Conservation (phyloP, 495 filamentous ascomycete species). For the Trichocladium uniseriatum region DNA sequence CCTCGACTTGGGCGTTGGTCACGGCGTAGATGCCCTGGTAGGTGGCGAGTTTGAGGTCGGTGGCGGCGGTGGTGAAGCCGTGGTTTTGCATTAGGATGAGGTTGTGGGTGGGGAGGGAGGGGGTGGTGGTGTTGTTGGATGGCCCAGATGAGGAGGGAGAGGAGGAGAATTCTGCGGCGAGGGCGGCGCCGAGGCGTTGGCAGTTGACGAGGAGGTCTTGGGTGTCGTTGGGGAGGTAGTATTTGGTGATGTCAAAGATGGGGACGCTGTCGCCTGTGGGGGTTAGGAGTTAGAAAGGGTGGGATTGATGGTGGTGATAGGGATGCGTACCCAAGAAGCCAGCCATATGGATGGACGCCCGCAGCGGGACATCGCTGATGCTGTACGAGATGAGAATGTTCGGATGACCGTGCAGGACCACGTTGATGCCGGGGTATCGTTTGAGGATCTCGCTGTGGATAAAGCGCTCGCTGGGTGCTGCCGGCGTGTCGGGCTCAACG, state of each 20-base stretch:
- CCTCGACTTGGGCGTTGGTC: constrained; percentile 36
- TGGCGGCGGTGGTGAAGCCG: constrained; percentile 36
- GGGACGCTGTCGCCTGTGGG: not conserved
- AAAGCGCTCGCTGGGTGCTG: constrained; percentile 35
- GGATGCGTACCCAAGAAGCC: constrained; percentile 34
- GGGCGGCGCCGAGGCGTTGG: not conserved
- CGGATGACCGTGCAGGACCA: constrained; percentile 41
- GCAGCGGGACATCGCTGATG: constrained; percentile 33
- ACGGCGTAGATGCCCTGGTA: constrained; percentile 39
- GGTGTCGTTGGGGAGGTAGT: not conserved
- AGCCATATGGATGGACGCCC: constrained; percentile 38
- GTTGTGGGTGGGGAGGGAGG: constrained; percentile 16
- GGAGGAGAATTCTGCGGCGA: not conserved
- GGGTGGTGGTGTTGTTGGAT: constrained; percentile 22
- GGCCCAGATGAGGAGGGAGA: not conserved
- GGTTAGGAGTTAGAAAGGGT: not conserved
- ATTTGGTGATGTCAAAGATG: not conserved
- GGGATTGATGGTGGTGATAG: too few relatives aligned
- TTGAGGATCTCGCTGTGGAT: constrained; percentile 47
- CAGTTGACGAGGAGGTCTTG: constrained; percentile 1
- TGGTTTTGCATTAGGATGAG: constrained; percentile 43
- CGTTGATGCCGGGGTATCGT: constrained; percentile 31
- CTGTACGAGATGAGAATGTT: constrained; percentile 39
- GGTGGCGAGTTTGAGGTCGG: constrained; percentile 32
- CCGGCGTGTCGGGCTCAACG: constrained; percentile 22